Evolutionary conservation across 2,329 filamentous ascomycete species (phyloP).

Genomic region (Monosporascus ibericus): DNA sequence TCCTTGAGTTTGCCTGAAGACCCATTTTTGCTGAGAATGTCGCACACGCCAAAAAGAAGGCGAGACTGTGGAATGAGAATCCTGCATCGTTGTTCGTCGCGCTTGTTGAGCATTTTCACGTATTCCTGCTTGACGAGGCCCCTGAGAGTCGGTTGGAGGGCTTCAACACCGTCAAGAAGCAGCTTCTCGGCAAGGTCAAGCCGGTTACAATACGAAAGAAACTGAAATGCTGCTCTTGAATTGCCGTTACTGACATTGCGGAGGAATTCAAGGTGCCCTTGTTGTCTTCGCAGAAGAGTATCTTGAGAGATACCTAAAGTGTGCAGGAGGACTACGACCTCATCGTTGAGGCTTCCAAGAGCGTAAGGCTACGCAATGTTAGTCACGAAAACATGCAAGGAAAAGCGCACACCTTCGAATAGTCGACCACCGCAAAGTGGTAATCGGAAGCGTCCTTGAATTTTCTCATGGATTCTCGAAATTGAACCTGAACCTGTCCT

Average conservation of each 20-base stretch:
- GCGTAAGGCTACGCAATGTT: slow-evolving; percentile 26
- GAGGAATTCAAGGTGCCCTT: slow-evolving; percentile 29
- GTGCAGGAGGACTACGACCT: slow-evolving; percentile 32
- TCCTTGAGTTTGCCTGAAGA: slow-evolving; percentile 25
- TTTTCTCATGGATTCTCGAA: slow-evolving; percentile 35
- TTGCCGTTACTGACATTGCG: slow-evolving; percentile 18
- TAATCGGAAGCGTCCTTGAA: slow-evolving; percentile 30
- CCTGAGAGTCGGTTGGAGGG: slow-evolving; percentile 20
- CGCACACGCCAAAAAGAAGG: slow-evolving; percentile 33
- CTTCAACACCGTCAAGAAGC: slow-evolving; percentile 29
- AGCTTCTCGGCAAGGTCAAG: slow-evolving; percentile 31
- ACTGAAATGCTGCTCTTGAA: slow-evolving; percentile 26
- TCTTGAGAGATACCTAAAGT: slow-evolving; percentile 27
- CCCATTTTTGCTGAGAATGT: slow-evolving; percentile 13
- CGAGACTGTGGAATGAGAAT: slow-evolving; percentile 32
- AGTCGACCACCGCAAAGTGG: slow-evolving; percentile 32
- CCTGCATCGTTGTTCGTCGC: slow-evolving; percentile 28
- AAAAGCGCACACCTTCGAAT: slow-evolving; percentile 28
- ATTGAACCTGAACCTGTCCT: slow-evolving; percentile 10
- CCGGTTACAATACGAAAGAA: slow-evolving; percentile 27
- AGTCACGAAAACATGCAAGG: background rate
- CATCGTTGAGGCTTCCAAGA: slow-evolving; percentile 35
- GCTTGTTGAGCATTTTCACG: slow-evolving; percentile 27
- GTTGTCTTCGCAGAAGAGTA: slow-evolving; percentile 28
- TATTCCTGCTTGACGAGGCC: slow-evolving; percentile 27